These are phyloP conservation scores for Stipa capillata DNA, from an alignment of 176 grass and related monocot species.

Conservation along the genomic window DNA sequence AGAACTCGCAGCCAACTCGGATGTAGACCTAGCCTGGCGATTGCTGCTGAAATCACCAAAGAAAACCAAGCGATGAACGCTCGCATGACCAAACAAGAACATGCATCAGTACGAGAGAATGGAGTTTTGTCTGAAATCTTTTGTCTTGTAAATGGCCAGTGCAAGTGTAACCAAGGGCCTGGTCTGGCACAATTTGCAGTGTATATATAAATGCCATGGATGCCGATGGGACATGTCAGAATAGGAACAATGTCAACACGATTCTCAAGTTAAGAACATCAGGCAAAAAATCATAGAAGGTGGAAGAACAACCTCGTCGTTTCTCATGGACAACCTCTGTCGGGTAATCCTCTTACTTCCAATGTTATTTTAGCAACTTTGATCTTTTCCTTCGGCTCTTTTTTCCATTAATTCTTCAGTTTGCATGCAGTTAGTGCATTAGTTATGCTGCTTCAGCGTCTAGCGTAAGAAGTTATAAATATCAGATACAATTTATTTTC, in stretches of 20 bases:
- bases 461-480: background rate
- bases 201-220: slow-evolving; percentile 22
- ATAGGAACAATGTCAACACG: background rate
- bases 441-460: background rate
- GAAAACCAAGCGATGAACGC: background rate
- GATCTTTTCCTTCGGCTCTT: background rate
- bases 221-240: background rate
- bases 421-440: background rate
- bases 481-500: background rate
- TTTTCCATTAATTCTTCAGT: background rate
- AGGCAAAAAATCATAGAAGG: background rate
- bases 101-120: background rate
- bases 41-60: background rate
- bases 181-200: background rate
- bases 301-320: background rate
- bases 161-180: background rate
- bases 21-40: background rate
- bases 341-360: background rate
- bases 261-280: background rate
- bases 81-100: background rate
- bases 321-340: background rate
- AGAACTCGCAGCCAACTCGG: slow-evolving; percentile 11
- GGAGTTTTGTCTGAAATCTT: background rate
- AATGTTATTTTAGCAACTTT: background rate
- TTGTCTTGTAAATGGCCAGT: background rate